phyloP scores from a whole-genome alignment of 2,329 filamentous ascomycete genomes.

The Claviceps lovelessii region DNA sequence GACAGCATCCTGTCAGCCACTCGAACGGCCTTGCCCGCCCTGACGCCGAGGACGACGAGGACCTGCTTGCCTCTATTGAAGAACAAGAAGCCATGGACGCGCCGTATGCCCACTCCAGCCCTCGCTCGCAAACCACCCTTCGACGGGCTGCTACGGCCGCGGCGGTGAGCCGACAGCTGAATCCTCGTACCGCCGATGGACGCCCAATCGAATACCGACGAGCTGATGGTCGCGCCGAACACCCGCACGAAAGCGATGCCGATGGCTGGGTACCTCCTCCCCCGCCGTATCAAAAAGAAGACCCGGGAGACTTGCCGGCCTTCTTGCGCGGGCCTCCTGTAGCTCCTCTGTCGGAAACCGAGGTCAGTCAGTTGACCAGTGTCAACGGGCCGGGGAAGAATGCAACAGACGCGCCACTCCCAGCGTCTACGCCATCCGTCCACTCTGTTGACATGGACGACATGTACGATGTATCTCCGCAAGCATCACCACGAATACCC shows the following conservation, averaged over 20 bases:
- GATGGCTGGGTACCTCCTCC: conserved; percentile 82
- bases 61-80: conserved; percentile 32
- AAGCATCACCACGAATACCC: conserved; percentile 22
- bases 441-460: conserved; percentile 16
- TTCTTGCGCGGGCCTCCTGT: conserved; percentile 39
- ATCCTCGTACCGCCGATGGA: conserved; percentile 41
- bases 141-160: conserved; percentile 65
- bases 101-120: conserved; percentile 59
- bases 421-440: conserved; percentile 18
- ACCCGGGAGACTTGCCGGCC: conserved; percentile 40
- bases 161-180: conserved; percentile 53
- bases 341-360: conserved; percentile 17
- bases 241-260: conserved; percentile 75
- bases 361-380: conserved; percentile 20
- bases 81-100: conserved; percentile 51
- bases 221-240: conserved; percentile 54
- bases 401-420: conserved; percentile 13
- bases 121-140: conserved; percentile 54
- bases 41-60: conserved; percentile 25
- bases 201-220: conserved; percentile 48
- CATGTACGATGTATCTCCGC: conserved; percentile 34
- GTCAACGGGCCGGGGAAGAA: conserved; percentile 11
- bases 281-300: conserved; percentile 60
- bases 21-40: conserved; percentile 11
- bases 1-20: conserved; percentile 12